Conservation (phyloP, 192 early-diverging fungal genomes). For the Backusella psychrophila region DNA sequence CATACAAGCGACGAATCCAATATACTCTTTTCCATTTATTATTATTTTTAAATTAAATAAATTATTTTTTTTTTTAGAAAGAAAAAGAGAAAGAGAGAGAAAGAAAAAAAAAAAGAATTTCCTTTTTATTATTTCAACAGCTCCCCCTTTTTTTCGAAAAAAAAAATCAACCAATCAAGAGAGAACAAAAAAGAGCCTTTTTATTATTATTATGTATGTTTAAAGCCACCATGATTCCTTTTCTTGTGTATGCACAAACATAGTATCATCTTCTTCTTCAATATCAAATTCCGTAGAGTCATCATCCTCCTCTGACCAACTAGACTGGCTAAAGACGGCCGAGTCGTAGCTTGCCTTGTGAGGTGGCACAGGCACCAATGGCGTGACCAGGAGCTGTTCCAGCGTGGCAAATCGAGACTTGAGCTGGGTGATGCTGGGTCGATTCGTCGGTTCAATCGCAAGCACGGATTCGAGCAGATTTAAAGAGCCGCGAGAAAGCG, state of each 20-base stretch:
- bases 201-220: neutral
- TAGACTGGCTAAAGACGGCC: constrained; percentile 17
- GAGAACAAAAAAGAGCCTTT: neutral
- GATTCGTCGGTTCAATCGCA: constrained; percentile 42
- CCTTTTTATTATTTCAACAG: neutral
- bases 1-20: constrained; percentile 39
- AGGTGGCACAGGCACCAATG: constrained; percentile 15
- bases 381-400: neutral
- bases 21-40: neutral
- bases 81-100: neutral
- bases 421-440: constrained; percentile 33
- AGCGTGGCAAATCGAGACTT: constrained; percentile 13
- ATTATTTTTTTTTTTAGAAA: neutral
- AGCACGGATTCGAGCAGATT: constrained; percentile 44
- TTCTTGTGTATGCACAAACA: constrained; percentile 34
- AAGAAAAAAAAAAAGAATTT: neutral
- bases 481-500: constrained; percentile 34
- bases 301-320: constrained; percentile 23
- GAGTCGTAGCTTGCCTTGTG: constrained; percentile 26
- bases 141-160: neutral
- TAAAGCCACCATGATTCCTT: constrained; percentile 37
- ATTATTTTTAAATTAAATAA: neutral
- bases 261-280: constrained; percentile 21
- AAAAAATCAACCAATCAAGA: neutral
- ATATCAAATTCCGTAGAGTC: constrained; percentile 16